These are phyloP conservation scores for Fomes fomentarius DNA, from an alignment of 1,284 basidiomycete species.

Conservation along the genomic window DNA sequence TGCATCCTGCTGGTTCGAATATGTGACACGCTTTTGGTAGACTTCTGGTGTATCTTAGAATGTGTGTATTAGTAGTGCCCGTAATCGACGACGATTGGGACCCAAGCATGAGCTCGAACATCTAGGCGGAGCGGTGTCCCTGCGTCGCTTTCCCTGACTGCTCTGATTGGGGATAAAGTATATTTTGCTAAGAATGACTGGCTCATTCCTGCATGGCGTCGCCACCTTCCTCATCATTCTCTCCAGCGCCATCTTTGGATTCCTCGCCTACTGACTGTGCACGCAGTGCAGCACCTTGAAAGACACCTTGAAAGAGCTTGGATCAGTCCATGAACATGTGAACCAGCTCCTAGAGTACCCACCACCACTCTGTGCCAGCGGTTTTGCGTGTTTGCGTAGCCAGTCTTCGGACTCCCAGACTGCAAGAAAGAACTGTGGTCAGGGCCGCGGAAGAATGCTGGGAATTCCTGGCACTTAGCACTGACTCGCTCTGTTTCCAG, in stretches of 20 bases:
- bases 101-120: too few relatives aligned
- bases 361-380: slow-evolving; percentile 74
- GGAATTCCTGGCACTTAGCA: slow-evolving; percentile 35
- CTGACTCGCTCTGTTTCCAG: slow-evolving; percentile 76
- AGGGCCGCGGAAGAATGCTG: slow-evolving; percentile 13
- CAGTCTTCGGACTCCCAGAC: slow-evolving; percentile 90
- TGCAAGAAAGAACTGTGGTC: slow-evolving; percentile 31
- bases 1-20: slow-evolving; percentile 53
- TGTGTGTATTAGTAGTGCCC: slow-evolving; percentile 16
- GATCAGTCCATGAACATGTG: slow-evolving; percentile 10
- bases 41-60: slow-evolving; percentile 4
- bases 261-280: slow-evolving; percentile 33
- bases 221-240: slow-evolving; percentile 40
- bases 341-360: slow-evolving; percentile 18
- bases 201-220: slow-evolving; percentile 66
- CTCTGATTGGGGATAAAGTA: neutral
- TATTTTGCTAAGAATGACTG: neutral
- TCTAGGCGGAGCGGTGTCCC: too few relatives aligned
- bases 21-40: slow-evolving; percentile 19
- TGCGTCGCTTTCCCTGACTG: too few relatives aligned
- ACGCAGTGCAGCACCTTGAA: slow-evolving; percentile 53
- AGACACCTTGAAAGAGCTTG: slow-evolving; percentile 10
- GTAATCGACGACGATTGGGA: too few relatives aligned
- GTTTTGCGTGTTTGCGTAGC: slow-evolving; percentile 74
- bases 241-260: slow-evolving; percentile 26